A percentile compares a stretch with the other conserved stretches of the same genome.
Conservation (phyloP, 441 rosid species). For the Gossypium gossypioides region DNA sequence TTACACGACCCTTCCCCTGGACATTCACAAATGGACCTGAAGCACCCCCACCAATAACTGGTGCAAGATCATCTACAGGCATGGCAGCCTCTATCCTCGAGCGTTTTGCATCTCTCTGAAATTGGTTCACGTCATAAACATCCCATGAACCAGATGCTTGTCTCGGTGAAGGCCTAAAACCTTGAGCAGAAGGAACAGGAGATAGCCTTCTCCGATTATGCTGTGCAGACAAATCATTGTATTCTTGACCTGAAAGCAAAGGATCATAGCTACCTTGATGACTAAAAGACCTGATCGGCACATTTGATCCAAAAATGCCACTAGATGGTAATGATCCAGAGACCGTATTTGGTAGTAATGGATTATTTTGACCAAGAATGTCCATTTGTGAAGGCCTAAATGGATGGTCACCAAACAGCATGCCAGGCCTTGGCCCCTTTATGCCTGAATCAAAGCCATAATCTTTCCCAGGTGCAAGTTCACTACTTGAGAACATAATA, state of each 20-base stretch:
- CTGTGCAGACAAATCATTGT: conserved; percentile 29
- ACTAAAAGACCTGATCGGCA: conserved; percentile 36
- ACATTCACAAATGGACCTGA: conserved; percentile 28
- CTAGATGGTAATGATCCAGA: conserved; percentile 31
- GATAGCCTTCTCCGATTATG: conserved; percentile 59
- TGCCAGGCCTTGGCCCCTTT: conserved; percentile 54
- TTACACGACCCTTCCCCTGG: conserved; percentile 34
- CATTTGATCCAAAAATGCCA: conserved; percentile 32
- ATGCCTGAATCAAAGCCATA: conserved; percentile 42
- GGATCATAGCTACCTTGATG: conserved; percentile 48
- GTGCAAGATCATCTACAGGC: conserved; percentile 36
- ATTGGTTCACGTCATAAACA: conserved; percentile 48
- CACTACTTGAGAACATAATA: conserved; percentile 71
- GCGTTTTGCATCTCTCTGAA: conserved; percentile 62
- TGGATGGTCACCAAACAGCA: conserved; percentile 35
- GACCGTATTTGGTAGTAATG: conserved; percentile 21
- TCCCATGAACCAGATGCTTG: conserved; percentile 66
- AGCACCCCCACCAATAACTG: conserved; percentile 33
- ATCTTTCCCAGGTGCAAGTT: conserved; percentile 52
- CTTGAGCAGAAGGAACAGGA: conserved; percentile 48
- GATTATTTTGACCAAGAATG: conserved; percentile 33
- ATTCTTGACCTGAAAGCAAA: conserved; percentile 36
- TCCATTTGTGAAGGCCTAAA: conserved; percentile 39
- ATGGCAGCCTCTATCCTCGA: conserved; percentile 53
- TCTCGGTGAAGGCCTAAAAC: conserved; percentile 49